phyloP scores from a whole-genome alignment of 108 stramenopile species.

The Cyclotella kingstonii region DNA sequence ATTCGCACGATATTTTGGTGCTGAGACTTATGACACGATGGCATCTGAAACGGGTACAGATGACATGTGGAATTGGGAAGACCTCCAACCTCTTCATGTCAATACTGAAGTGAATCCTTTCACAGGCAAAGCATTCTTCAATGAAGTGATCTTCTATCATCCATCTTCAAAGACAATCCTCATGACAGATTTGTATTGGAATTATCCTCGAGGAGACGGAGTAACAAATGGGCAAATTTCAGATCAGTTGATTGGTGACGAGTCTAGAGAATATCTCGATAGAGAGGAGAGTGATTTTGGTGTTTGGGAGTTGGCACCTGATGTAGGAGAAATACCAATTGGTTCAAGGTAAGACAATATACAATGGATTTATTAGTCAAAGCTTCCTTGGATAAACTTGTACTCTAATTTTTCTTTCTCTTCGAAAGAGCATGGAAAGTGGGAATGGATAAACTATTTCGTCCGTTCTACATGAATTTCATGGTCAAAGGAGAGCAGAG shows the following conservation, averaged over 20 bases:
- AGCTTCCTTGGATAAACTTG: background rate
- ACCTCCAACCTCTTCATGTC: slow-evolving; percentile 64
- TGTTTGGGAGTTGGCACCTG: slow-evolving; percentile 74
- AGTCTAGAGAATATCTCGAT: slow-evolving; percentile 5
- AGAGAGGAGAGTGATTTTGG: slow-evolving; percentile 44
- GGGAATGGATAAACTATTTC: slow-evolving; percentile 81
- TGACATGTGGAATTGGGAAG: slow-evolving; percentile 62
- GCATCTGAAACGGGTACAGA: background rate
- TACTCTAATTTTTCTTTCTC: background rate
- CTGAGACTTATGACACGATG: background rate
- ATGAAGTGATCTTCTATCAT: slow-evolving; percentile 83
- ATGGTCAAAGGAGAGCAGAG: slow-evolving; percentile 62
- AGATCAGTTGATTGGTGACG: slow-evolving; percentile 8
- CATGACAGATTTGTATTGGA: slow-evolving; percentile 84
- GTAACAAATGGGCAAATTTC: slow-evolving; percentile 56
- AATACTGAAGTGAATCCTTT: slow-evolving; percentile 80
- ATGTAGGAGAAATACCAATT: slow-evolving; percentile 60
- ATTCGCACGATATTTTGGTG: slow-evolving; percentile 11
- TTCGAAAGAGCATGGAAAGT: slow-evolving; percentile 49
- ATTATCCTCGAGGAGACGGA: slow-evolving; percentile 71
- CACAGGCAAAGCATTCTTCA: slow-evolving; percentile 83
- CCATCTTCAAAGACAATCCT: slow-evolving; percentile 64
- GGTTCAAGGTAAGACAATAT: slow-evolving; percentile 29
- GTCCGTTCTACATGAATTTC: slow-evolving; percentile 79
- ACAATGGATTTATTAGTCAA: background rate